phyloP scores from a whole-genome alignment of 768 basidiomycete genomes.

The Lentinula aciculospora region DNA sequence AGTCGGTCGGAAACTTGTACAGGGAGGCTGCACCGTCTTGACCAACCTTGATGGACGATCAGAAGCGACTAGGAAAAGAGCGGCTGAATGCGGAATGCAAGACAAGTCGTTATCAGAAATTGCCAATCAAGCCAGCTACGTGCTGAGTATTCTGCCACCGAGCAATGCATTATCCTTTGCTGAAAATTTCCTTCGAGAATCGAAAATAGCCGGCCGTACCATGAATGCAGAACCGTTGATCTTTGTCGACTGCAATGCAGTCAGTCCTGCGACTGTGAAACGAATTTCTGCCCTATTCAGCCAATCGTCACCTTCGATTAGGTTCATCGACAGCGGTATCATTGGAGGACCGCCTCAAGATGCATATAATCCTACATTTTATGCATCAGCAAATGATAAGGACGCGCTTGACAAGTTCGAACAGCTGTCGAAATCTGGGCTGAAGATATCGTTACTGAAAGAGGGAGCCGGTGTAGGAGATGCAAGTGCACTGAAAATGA shows the following conservation, averaged over 20 bases:
- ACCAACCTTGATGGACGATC: slow-evolving; percentile 53
- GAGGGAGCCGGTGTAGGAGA: slow-evolving; percentile 47
- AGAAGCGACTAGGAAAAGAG: slow-evolving; percentile 40
- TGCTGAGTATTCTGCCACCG: slow-evolving; percentile 57
- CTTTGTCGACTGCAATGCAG: slow-evolving; percentile 56
- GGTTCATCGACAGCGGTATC: slow-evolving; percentile 52
- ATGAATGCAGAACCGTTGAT: slow-evolving; percentile 17
- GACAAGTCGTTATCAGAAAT: slow-evolving; percentile 31
- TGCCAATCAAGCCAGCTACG: slow-evolving; percentile 27
- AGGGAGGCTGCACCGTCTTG: slow-evolving; percentile 46
- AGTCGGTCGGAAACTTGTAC: slow-evolving; percentile 40
- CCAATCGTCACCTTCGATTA: slow-evolving; percentile 21
- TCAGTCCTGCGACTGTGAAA: slow-evolving; percentile 45
- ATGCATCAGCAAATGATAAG: slow-evolving; percentile 39
- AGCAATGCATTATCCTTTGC: slow-evolving; percentile 44
- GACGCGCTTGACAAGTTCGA: slow-evolving; percentile 29
- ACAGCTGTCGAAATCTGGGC: slow-evolving; percentile 33
- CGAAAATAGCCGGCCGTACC: slow-evolving; percentile 10
- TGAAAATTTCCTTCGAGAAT: slow-evolving; percentile 27
- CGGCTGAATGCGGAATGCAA: slow-evolving; percentile 45
- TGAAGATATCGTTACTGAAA: slow-evolving; percentile 38
- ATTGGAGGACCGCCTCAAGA: slow-evolving; percentile 50
- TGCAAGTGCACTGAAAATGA: slow-evolving; percentile 62
- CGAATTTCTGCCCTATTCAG: slow-evolving; percentile 39
- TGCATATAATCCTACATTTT: slow-evolving; percentile 47